phyloP scores from a whole-genome alignment of 108 stramenopile genomes.

The Epipyxis sp. region DNA sequence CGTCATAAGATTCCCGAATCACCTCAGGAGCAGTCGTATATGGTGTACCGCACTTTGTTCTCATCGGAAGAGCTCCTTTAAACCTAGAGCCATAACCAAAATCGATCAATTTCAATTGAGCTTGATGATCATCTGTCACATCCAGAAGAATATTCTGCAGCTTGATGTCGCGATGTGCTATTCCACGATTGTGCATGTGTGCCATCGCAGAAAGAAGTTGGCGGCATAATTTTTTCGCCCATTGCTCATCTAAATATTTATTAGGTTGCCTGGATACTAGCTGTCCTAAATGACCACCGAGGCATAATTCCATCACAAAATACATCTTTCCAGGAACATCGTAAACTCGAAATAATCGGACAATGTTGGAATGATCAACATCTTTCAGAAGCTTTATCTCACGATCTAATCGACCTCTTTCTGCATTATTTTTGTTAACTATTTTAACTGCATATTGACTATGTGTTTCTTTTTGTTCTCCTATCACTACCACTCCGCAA shows the following conservation, averaged over 20 bases:
- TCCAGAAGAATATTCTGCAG: conserved; percentile 29
- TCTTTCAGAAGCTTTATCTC: conserved; percentile 31
- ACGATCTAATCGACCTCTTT: conserved; percentile 19
- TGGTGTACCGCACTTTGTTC: conserved; percentile 26
- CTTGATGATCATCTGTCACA: not conserved
- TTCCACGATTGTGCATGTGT: conserved; percentile 26
- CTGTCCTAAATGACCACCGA: conserved; percentile 22
- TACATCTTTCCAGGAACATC: conserved; percentile 23
- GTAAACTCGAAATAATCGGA: conserved; percentile 20
- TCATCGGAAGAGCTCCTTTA: conserved; percentile 15
- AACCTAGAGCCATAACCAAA: conserved; percentile 29
- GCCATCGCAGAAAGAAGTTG: conserved; percentile 28
- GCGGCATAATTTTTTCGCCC: conserved; percentile 11
- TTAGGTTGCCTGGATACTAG: not conserved
- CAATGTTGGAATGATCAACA: conserved; percentile 30
- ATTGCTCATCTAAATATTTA: not conserved
- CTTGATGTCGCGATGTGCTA: conserved; percentile 27
- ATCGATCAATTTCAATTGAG: conserved; percentile 29
- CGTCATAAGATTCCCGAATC: conserved; percentile 22
- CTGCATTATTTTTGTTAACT: conserved; percentile 8
- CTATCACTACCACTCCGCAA: conserved; percentile 29
- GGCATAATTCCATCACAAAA: conserved; percentile 31
- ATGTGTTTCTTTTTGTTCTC: conserved; percentile 24
- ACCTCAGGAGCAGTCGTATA: conserved; percentile 32
- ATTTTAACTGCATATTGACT: conserved; percentile 29